Evolutionary conservation across 495 filamentous ascomycete species (phyloP).

Genomic region (Lasiosphaeria miniovina): DNA sequence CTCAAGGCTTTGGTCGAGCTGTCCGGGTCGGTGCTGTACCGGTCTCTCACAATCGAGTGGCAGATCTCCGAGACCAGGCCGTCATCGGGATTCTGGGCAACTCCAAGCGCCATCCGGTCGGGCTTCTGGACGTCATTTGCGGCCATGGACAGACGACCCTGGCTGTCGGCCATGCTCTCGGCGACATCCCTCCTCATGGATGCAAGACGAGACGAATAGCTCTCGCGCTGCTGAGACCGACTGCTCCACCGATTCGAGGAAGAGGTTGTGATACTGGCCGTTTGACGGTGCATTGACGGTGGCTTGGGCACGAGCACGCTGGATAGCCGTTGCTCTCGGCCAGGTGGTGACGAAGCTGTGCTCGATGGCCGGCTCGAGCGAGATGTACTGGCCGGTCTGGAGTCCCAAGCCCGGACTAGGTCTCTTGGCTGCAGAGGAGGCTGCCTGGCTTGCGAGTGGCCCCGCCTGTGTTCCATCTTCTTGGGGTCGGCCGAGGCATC

Average conservation of each 20-base stretch:
- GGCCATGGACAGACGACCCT: not conserved
- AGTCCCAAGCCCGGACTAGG: not conserved
- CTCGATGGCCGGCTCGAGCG: not conserved
- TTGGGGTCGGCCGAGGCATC: no score
- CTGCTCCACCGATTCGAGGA: not conserved
- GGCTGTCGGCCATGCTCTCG: not conserved
- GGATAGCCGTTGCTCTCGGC: not conserved
- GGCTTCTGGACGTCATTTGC: not conserved
- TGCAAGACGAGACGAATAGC: not conserved
- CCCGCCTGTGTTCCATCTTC: no score
- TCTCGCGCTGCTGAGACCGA: not conserved
- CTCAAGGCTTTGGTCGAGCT: not conserved
- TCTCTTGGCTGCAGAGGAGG: no score
- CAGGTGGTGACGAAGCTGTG: not conserved
- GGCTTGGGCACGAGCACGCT: no score
- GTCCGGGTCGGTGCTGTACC: not conserved
- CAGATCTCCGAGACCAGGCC: constrained; percentile 4
- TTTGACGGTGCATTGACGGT: no score
- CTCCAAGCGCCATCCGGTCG: not conserved
- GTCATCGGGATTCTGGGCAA: not conserved
- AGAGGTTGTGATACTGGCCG: not conserved
- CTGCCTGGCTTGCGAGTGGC: no score
- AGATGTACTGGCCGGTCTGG: not conserved
- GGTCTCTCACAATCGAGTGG: constrained; percentile 5
- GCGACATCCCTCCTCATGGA: not conserved